A percentile compares a stretch with the other conserved stretches of the same genome.
Evolutionary conservation across 2,329 filamentous ascomycete genomes (phyloP).

Genomic region (Hysterium pulicare): DNA sequence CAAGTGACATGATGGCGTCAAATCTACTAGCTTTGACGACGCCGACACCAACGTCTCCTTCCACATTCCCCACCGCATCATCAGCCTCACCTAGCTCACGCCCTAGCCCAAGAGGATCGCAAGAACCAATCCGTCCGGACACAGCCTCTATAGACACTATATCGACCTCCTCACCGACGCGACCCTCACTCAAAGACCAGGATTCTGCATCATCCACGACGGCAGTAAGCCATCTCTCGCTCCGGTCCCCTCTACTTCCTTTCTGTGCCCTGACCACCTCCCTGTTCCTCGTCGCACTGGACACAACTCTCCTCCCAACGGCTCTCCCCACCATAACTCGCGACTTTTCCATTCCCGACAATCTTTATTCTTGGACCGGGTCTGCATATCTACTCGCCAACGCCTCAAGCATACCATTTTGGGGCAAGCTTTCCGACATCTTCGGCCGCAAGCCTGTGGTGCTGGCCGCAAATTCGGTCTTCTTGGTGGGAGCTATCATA

Average conservation of each 20-base stretch:
- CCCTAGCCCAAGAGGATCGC: not conserved
- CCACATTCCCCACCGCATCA: too few relatives aligned
- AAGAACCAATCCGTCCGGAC: not conserved
- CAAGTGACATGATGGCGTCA: too few relatives aligned
- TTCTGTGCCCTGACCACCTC: slow-evolving; percentile 31
- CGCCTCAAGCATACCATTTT: slow-evolving; percentile 39
- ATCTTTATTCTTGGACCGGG: slow-evolving; percentile 77
- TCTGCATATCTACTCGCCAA: slow-evolving; percentile 39
- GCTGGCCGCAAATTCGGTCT: slow-evolving; percentile 39
- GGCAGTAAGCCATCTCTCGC: too few relatives aligned
- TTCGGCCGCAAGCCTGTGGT: slow-evolving; percentile 38
- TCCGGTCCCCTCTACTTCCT: slow-evolving; percentile 15
- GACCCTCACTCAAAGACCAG: not conserved
- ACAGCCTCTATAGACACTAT: not conserved
- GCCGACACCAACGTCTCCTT: too few relatives aligned
- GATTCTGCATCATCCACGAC: too few relatives aligned
- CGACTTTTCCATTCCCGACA: slow-evolving; percentile 59
- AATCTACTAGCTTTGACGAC: too few relatives aligned
- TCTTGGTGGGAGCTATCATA: slow-evolving; percentile 49
- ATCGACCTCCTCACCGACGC: not conserved
- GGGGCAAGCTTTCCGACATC: slow-evolving; percentile 40
- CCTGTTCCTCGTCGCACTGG: slow-evolving; percentile 43
- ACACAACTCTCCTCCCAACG: slow-evolving; percentile 61
- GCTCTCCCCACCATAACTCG: slow-evolving; percentile 63
- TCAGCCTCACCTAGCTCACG: not conserved